Percentiles rank a stretch among this genome's conserved stretches.
Evolutionary conservation across 1,139 yeast species (phyloP).

Genomic region (Spathaspora jeffriesii): DNA sequence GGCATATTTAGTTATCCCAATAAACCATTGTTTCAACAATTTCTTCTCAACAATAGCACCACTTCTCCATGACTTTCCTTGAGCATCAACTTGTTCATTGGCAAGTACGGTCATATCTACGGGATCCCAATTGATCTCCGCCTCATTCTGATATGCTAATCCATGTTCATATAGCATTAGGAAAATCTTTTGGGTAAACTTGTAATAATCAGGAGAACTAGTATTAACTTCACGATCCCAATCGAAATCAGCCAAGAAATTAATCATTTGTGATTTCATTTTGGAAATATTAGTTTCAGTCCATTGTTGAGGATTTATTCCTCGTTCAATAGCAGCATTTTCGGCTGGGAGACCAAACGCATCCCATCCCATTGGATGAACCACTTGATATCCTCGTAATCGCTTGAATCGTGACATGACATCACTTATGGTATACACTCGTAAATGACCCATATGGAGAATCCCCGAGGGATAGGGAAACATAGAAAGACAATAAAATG

Average conservation of each 20-base stretch:
- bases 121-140: slow-evolving; percentile 98
- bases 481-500: slow-evolving; percentile 78
- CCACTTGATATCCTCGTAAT: slow-evolving; percentile 72
- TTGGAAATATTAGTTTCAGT: slow-evolving; percentile 71
- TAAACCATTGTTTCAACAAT: slow-evolving; percentile 86
- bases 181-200: slow-evolving; percentile 89
- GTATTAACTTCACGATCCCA: slow-evolving; percentile 95
- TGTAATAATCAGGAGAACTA: slow-evolving; percentile 84
- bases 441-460: slow-evolving; percentile 88
- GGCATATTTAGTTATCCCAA: slow-evolving; percentile 85
- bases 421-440: slow-evolving; percentile 92
- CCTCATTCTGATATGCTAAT: slow-evolving; percentile 79
- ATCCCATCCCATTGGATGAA: slow-evolving; percentile 99
- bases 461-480: slow-evolving; percentile 96
- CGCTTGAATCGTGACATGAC: slow-evolving; percentile 77
- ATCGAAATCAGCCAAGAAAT: slow-evolving; percentile 85
- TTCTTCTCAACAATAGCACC: slow-evolving; percentile 91
- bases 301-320: slow-evolving; percentile 81
- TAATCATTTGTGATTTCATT: slow-evolving; percentile 81
- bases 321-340: slow-evolving; percentile 92
- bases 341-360: slow-evolving; percentile 99
- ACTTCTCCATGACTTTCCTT: slow-evolving; percentile 95
- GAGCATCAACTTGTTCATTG: slow-evolving; percentile 91
- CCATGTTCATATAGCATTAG: slow-evolving; percentile 71
- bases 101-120: slow-evolving; percentile 93